Evolutionary conservation across 495 filamentous ascomycete species (phyloP).

Genomic region (Lophiostoma macrostomum): DNA sequence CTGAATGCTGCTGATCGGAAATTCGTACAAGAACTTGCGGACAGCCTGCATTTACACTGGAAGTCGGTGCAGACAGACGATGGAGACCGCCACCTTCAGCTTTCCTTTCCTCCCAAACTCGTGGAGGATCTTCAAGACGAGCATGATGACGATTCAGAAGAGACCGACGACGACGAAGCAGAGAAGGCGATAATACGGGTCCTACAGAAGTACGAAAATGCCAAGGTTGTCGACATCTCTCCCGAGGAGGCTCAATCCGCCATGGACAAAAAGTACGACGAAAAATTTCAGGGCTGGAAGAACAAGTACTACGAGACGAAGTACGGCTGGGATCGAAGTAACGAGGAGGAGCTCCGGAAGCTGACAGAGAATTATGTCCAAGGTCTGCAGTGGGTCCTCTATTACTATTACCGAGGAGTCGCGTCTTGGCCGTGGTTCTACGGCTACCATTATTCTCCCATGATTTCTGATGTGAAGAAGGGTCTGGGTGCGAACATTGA

Average conservation of each 20-base stretch:
- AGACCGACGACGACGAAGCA: conserved; percentile 78
- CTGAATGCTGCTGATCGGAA: conserved; percentile 84
- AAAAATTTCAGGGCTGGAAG: conserved; percentile 88
- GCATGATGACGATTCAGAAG: conserved; percentile 54
- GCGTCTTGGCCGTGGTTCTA: conserved; percentile 99
- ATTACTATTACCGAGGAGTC: conserved; percentile 96
- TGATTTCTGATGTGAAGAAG: conserved; percentile 92
- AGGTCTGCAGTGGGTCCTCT: conserved; percentile 96
- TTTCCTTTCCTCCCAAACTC: conserved; percentile 63
- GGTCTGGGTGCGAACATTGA: conserved; percentile 84
- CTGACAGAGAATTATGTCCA: conserved; percentile 96
- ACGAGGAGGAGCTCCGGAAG: conserved; percentile 75
- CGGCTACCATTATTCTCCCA: conserved; percentile 91
- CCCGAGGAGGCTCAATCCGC: conserved; percentile 72
- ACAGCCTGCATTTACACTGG: conserved; percentile 77
- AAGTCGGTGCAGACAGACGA: conserved; percentile 73
- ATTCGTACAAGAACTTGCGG: conserved; percentile 86
- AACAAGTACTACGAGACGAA: conserved; percentile 87
- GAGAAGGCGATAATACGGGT: conserved; percentile 79
- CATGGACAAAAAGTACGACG: conserved; percentile 77
- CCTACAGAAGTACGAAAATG: conserved; percentile 84
- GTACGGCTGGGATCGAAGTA: conserved; percentile 83
- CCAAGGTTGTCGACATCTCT: conserved; percentile 76
- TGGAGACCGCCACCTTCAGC: conserved; percentile 73
- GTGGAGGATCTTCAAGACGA: conserved; percentile 4